Percentiles rank a stretch among this genome's conserved stretches.
Evolutionary conservation across 2,329 filamentous ascomycete species (phyloP).

Genomic region (Colletotrichum lupini): DNA sequence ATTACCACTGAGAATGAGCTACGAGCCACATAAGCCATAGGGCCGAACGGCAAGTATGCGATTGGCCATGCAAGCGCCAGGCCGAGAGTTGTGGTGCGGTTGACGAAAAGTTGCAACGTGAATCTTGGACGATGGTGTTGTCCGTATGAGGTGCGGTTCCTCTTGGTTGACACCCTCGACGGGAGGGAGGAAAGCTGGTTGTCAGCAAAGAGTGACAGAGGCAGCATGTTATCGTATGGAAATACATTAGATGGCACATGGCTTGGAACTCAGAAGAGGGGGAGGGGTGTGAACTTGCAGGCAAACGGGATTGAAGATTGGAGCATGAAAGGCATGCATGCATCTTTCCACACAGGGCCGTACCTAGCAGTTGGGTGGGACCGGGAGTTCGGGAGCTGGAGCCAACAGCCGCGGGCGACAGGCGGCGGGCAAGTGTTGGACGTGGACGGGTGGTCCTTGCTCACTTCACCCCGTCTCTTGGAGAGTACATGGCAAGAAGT

Average conservation of each 20-base stretch:
- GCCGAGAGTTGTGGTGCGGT: neutral
- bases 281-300: neutral
- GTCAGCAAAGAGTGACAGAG: neutral
- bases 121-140: neutral
- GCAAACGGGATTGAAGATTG: neutral
- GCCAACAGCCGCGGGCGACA: neutral
- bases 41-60: neutral
- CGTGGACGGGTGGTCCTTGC: neutral
- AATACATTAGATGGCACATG: no score
- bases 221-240: no score
- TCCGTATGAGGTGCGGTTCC: neutral
- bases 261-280: no score
- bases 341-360: neutral
- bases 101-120: neutral
- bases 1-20: neutral
- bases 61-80: neutral
- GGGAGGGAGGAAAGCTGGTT: neutral
- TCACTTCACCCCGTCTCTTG: neutral
- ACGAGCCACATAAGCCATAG: neutral
- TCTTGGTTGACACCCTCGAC: neutral
- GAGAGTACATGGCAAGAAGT: neutral
- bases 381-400: slow-evolving; percentile 1
- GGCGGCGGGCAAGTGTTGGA: neutral
- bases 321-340: neutral
- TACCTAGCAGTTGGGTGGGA: neutral